Base-by-base conservation (phyloP, 441 rosid genomes). In the Euphorbia schlechtendalii region DNA sequence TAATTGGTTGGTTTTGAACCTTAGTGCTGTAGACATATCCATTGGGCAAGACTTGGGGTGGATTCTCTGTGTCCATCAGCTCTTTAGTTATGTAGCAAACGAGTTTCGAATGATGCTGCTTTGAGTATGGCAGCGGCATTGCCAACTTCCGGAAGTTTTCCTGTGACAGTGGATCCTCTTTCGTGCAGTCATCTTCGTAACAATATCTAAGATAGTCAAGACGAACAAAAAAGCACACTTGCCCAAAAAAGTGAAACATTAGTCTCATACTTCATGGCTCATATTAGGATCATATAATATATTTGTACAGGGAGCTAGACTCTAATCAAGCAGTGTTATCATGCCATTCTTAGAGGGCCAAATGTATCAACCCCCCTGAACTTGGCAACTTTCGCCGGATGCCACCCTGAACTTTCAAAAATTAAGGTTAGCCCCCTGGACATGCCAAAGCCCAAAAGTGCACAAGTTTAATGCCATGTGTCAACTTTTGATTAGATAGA, bases 21-120 rank as follows among this genome's bases (percentile, higher is more conserved):
- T 90, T 93, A 21, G 89, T 68, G 78, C 97, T 87, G 83, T 93
- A 90, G 69, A 86, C 93, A 67, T 86, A 83, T 75, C 97, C 98
- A 63, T 90, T 93, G 49, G 96, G 97, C 61, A 93, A 77, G 76
- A 93, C 98, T 73, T 80, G 90, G 2, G 98, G 98, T 30, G 96
- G 97, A 72, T 93, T 93, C 84, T 90, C 96, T 12, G 98, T 85
- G 80, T 93, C 97, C 96, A 93, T 93, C 18, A 87, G 77, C 79
- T 90, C 91, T 78, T 88, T 88, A 13, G 98, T 83, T 74, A 93
- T 88, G 77, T 85, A 88, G 77, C 97, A 93, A 63, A 93, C 95
- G 56, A 93, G 97, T 83, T 93, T 93, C 5, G 97, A 93, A 70
- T 86, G 91, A 69, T 90, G 95, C 82, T 85, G 95, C 81, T 93